Evolutionary conservation across 345 rosid species (phyloP).

Genomic region (Brassica napus): Da-Ae NC_063451.1:26344001-26344500

Average conservation of each 20-base stretch:
- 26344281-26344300: conserved; percentile 83
- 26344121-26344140: background rate
- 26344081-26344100: background rate
- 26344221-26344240: background rate
- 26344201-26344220: background rate
- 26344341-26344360: background rate
- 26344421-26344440: background rate
- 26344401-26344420: too few species aligned
- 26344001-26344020: background rate
- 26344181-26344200: background rate
- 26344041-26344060: background rate
- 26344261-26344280: conserved; percentile 85
- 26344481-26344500: background rate
- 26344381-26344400: too few species aligned
- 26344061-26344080: background rate
- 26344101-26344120: background rate
- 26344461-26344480: conserved; percentile 4
- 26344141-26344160: background rate
- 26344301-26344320: conserved; percentile 86
- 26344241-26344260: conserved; percentile 93
- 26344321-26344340: conserved; percentile 54
- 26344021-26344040: background rate
- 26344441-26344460: background rate
- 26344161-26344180: background rate
- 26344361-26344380: background rate